Percentiles rank a stretch among this genome's conserved stretches.
phyloP scores from a whole-genome alignment of 2,329 filamentous ascomycete genomes.

The Aspergillus fructus region DNA sequence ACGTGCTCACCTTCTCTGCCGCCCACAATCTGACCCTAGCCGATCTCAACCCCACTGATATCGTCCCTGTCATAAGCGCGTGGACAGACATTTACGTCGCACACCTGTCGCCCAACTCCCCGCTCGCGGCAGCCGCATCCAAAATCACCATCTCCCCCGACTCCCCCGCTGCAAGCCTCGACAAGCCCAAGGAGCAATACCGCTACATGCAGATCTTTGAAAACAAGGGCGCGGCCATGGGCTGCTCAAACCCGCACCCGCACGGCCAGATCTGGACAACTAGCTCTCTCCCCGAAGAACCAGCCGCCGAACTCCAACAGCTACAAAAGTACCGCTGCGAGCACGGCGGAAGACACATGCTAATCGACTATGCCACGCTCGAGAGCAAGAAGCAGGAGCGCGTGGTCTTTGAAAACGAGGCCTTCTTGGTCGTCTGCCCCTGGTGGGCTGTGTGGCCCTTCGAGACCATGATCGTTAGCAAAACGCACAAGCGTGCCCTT shows the following conservation, averaged over 20 bases:
- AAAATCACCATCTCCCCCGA: conserved; percentile 50
- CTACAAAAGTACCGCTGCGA: conserved; percentile 74
- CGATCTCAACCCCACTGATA: conserved; percentile 75
- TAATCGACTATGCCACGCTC: conserved; percentile 82
- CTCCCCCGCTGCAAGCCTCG: conserved; percentile 44
- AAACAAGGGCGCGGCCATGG: conserved; percentile 97
- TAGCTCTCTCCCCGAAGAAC: conserved; percentile 86
- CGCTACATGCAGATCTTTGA: conserved; percentile 99
- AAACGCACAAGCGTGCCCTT: conserved; percentile 77
- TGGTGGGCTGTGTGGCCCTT: conserved; percentile 99
- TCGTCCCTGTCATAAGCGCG: conserved; percentile 78
- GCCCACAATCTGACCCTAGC: conserved; percentile 89
- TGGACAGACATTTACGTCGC: conserved; percentile 89
- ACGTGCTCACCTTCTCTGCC: conserved; percentile 91
- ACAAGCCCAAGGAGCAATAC: conserved; percentile 70
- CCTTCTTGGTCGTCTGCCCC: conserved; percentile 84
- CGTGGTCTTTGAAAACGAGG: conserved; percentile 81
- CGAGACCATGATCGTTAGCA: conserved; percentile 85
- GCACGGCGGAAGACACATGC: conserved; percentile 70
- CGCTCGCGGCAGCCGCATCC: conserved; percentile 53
- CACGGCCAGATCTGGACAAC: conserved; percentile 98
- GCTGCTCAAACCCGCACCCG: conserved; percentile 96
- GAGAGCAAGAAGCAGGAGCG: conserved; percentile 81
- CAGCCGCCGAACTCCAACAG: conserved; percentile 72
- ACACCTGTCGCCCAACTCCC: conserved; percentile 72